These are phyloP conservation scores for Vigna mungo DNA, from an alignment of 306 rosid genomes.

Conservation along the genomic window DNA sequence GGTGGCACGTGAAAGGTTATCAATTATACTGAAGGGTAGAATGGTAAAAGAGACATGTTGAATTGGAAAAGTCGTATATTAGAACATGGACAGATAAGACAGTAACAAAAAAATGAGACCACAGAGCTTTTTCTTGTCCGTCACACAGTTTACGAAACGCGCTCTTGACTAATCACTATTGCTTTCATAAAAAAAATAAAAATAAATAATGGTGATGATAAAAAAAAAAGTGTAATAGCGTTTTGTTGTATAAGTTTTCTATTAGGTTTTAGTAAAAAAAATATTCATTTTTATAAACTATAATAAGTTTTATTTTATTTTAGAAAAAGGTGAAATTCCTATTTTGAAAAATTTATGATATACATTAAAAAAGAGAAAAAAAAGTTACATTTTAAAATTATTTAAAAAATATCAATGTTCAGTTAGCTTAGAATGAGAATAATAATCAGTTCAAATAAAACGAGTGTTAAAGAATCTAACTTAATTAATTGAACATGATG, in stretches of 20 bases:
- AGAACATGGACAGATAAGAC: not conserved
- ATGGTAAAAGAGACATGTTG: not conserved
- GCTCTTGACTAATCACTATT: slow-evolving; percentile 16
- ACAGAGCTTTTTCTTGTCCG: not conserved
- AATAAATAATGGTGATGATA: too few species aligned
- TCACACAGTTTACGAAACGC: not conserved
- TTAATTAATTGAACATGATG: too few species aligned
- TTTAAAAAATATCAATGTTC: too few species aligned
- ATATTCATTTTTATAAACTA: not conserved
- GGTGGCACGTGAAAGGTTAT: not conserved
- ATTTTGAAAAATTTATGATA: too few species aligned
- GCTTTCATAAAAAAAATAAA: not conserved
- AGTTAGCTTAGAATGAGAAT: too few species aligned
- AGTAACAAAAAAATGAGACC: not conserved
- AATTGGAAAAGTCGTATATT: not conserved
- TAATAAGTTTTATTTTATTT: not conserved
- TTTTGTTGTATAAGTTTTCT: not conserved
- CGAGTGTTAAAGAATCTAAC: too few species aligned
- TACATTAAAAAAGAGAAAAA: too few species aligned
- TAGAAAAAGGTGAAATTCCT: too few species aligned
- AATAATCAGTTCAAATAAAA: too few species aligned
- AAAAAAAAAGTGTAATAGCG: not conserved
- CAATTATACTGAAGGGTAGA: not conserved
- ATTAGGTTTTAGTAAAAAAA: not conserved
- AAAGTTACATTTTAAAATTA: too few species aligned